These are phyloP conservation scores for Leishmania major DNA, from an alignment of 208 protist species.

Conservation along the genomic window DNA sequence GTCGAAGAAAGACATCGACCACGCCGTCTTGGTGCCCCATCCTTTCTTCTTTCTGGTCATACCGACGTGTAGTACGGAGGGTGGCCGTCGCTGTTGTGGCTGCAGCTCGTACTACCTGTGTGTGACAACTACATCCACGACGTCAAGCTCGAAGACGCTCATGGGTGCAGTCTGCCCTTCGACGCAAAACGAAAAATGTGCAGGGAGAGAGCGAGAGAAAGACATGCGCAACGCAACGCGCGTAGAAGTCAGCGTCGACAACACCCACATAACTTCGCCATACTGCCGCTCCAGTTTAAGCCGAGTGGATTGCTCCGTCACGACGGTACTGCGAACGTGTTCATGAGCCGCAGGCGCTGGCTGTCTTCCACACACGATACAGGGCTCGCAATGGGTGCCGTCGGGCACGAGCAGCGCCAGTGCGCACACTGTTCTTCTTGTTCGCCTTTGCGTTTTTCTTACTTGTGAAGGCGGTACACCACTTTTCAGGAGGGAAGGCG, in stretches of 20 bases:
- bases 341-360: background rate
- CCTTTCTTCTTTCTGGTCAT: slow-evolving; percentile 7
- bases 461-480: background rate
- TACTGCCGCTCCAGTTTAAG: background rate
- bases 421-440: background rate
- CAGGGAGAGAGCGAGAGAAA: background rate
- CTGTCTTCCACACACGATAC: background rate
- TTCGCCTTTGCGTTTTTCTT: background rate
- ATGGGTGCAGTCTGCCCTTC: background rate
- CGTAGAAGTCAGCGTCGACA: background rate
- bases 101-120: background rate
- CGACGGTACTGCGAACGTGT: background rate
- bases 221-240: background rate
- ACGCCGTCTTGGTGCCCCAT: slow-evolving; percentile 57
- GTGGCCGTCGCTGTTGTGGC: background rate
- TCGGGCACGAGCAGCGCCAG: background rate
- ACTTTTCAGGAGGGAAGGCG: background rate
- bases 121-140: background rate
- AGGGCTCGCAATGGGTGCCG: background rate
- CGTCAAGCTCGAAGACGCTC: background rate
- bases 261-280: background rate
- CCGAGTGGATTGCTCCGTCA: background rate
- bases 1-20: slow-evolving; percentile 61
- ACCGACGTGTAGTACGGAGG: background rate
- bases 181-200: background rate